Conservation (phyloP, 2,329 filamentous ascomycete species). For the Fusarium nygamai region DNA sequence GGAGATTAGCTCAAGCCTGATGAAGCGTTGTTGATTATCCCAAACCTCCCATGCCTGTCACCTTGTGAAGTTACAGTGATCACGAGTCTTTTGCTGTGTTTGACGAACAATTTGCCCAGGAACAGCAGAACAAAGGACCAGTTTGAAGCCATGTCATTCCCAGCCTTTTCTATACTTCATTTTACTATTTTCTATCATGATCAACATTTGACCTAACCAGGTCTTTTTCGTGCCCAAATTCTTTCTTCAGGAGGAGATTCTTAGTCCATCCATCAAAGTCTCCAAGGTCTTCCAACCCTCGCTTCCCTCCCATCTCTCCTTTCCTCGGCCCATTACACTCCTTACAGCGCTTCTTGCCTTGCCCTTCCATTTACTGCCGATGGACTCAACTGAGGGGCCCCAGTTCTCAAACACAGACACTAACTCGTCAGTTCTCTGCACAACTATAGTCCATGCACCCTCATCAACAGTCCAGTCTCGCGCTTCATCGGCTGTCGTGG, state of each 20-base stretch:
- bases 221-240: not conserved
- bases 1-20: slow-evolving; percentile 6
- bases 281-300: slow-evolving; percentile 72
- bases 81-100: not conserved
- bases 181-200: slow-evolving; percentile 9
- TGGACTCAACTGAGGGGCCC: slow-evolving; percentile 69
- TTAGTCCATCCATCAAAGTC: slow-evolving; percentile 65
- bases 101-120: not conserved
- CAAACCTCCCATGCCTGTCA: not conserved
- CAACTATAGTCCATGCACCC: slow-evolving; percentile 75
- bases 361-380: slow-evolving; percentile 85
- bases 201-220: slow-evolving; percentile 1
- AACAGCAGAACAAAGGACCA: not conserved
- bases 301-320: slow-evolving; percentile 83
- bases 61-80: not conserved
- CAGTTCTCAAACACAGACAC: slow-evolving; percentile 87
- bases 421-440: slow-evolving; percentile 81
- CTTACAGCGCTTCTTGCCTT: slow-evolving; percentile 88
- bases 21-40: not conserved
- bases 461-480: slow-evolving; percentile 62
- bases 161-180: not conserved
- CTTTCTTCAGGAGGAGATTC: slow-evolving; percentile 40
- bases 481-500: slow-evolving; percentile 44
- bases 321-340: slow-evolving; percentile 84
- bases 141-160: not conserved